These are phyloP conservation scores for Neoascochyta sp. DNA, from an alignment of 2,329 filamentous ascomycete genomes.

Conservation along the genomic window DNA sequence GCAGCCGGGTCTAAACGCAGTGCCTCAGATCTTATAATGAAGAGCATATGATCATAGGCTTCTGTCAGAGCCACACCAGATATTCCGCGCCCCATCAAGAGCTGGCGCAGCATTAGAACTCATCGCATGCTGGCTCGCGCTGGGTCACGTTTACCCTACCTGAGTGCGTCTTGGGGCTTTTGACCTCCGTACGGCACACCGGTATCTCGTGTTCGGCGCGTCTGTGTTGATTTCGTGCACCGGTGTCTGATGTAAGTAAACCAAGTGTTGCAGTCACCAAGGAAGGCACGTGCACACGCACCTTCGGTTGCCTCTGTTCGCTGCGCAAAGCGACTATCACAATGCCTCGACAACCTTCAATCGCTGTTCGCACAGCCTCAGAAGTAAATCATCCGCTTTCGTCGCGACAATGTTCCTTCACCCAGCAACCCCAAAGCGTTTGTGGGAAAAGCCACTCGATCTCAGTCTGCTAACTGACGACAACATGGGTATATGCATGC, in stretches of 20 bases:
- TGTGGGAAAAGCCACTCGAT: conserved; percentile 3
- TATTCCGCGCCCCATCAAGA: no score
- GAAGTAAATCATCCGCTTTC: conserved; percentile 1
- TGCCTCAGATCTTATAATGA: no score
- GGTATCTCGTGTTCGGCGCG: conserved; percentile 1
- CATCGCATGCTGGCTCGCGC: no score
- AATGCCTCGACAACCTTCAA: neutral
- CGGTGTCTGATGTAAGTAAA: conserved; percentile 1
- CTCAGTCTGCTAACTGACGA: conserved; percentile 1
- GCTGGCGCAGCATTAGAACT: no score
- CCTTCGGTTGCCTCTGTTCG: neutral
- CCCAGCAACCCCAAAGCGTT: conserved; percentile 2
- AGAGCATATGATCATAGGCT: no score
- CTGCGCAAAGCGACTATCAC: no score
- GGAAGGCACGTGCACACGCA: conserved; percentile 2
- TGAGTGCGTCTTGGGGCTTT: no score
- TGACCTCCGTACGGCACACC: neutral
- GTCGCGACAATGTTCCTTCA: neutral
- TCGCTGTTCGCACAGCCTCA: conserved; percentile 1
- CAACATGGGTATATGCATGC: conserved; percentile 1
- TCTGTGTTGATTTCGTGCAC: conserved; percentile 1
- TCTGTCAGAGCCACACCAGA: no score
- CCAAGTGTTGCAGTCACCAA: no score
- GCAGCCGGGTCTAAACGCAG: no score
- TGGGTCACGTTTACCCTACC: no score